phyloP scores from a whole-genome alignment of 805 yeast genomes.

The Vanderwaltozyma tropicalis region DNA sequence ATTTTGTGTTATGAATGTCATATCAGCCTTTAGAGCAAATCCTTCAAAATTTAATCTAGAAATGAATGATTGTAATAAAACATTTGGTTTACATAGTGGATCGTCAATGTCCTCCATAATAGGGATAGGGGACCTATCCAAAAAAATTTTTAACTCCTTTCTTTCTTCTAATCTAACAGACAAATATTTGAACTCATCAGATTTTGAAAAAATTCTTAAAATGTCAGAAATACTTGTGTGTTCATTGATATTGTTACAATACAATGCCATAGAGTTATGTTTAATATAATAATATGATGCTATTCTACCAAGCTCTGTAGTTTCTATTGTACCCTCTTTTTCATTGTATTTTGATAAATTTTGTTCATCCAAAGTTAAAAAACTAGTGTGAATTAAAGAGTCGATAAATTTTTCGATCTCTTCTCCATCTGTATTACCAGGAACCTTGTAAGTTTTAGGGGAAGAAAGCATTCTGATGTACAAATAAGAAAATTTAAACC shows the following conservation, averaged over 20 bases:
- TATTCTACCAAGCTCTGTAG: conserved; percentile 70
- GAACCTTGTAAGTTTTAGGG: conserved; percentile 68
- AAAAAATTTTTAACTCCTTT: conserved; percentile 54
- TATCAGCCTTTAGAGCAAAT: conserved; percentile 84
- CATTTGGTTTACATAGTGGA: conserved; percentile 66
- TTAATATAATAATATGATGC: conserved; percentile 82
- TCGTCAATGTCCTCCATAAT: conserved; percentile 62
- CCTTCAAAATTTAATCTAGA: conserved; percentile 71
- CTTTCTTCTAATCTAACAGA: conserved; percentile 84
- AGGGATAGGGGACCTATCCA: conserved; percentile 78
- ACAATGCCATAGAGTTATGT: conserved; percentile 60
- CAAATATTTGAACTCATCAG: conserved; percentile 77
- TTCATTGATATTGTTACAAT: conserved; percentile 52
- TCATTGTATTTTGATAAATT: conserved; percentile 53
- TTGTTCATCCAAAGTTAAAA: conserved; percentile 44
- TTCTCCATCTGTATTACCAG: conserved; percentile 44
- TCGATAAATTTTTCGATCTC: conserved; percentile 46
- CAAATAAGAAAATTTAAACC: conserved; percentile 75
- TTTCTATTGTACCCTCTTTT: conserved; percentile 35
- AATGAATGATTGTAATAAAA: conserved; percentile 78
- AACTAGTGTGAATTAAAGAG: conserved; percentile 70
- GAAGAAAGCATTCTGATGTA: conserved; percentile 67
- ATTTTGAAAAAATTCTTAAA: conserved; percentile 62
- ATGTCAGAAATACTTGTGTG: conserved; percentile 63
- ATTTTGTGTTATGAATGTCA: conserved; percentile 86